Evolutionary conservation across 305 asterid genomes (phyloP), one percentile per base, ranked within the genome.

Genomic region (Fraxinus xanthoxyloides): DNA sequence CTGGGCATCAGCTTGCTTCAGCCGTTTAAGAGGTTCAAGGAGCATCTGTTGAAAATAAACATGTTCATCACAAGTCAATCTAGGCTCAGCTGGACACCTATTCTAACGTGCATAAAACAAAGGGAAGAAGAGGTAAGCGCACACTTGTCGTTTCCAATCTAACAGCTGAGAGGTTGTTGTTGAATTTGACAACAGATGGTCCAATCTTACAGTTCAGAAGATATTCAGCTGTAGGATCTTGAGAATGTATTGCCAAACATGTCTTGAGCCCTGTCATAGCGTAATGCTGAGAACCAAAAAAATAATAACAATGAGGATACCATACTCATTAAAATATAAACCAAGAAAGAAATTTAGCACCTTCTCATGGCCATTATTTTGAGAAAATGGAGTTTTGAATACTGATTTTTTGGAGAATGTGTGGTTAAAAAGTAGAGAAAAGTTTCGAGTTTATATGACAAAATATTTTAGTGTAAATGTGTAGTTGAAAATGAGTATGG

Each of bases 121-220:
- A 80, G 75, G 36, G 78, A 74, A 81, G 67, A 46, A 26, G 76
- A 72, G 77, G 40, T 17, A 63, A 77, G 85, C 84, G 19, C 36
- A 92, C 98, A 90, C 93, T 93, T 75, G 97, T 93, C 82, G 99
- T 94, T 88, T 96, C 92, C 86, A 94, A 92, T 78, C 97, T 92
- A 77, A 96, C 88, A 51, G 89, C 99, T 35, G 95, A 93, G 26
- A 96, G 91, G 83, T 94, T 89, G 84, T 85, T 74, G 69, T 67
- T 85, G 92, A 93, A 92, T 75, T 78, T 82, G 73, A 87, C 73
- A 43, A 93, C 94, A 13, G 95, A 89, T 38, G 95, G 82, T 85
- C 97, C 98, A 72, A 94, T 94, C 90, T 92, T 96, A 84, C 92
- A 87, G 82, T 91, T 87, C 63, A 96, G 94, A 77, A 94, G 91